Percentiles rank a stretch among this genome's conserved stretches.
Evolutionary conservation across 2,329 filamentous ascomycete genomes (phyloP).

Genomic region (Alternaria longipes): DNA sequence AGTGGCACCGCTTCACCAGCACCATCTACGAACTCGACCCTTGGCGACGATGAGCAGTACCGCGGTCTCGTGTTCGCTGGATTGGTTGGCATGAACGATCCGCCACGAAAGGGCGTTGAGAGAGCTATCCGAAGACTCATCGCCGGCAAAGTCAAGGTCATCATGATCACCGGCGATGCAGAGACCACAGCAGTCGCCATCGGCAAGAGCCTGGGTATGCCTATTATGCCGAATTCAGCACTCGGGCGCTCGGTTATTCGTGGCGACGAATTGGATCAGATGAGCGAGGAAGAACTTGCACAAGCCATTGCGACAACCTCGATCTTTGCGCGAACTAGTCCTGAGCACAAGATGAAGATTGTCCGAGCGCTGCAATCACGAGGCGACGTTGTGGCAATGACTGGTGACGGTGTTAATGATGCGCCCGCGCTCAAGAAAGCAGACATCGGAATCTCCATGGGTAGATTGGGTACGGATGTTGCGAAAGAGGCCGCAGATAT

Average conservation of each 20-base stretch:
- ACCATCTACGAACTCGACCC: conserved; percentile 31
- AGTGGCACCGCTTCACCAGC: conserved; percentile 46
- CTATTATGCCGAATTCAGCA: conserved; percentile 69
- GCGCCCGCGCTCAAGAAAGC: conserved; percentile 96
- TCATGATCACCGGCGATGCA: conserved; percentile 99
- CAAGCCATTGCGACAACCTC: conserved; percentile 87
- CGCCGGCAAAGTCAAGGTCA: conserved; percentile 93
- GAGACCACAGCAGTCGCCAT: conserved; percentile 95
- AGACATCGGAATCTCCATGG: conserved; percentile 98
- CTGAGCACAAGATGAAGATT: conserved; percentile 98
- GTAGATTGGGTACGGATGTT: conserved; percentile 91
- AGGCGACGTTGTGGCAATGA: conserved; percentile 98
- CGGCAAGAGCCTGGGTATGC: conserved; percentile 94
- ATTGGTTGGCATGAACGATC: conserved; percentile 96
- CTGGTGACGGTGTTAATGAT: conserved; percentile 97
- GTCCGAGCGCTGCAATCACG: conserved; percentile 88
- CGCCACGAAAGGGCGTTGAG: conserved; percentile 88
- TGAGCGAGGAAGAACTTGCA: conserved; percentile 85
- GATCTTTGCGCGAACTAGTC: conserved; percentile 95
- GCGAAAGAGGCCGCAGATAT: conserved; percentile 96
- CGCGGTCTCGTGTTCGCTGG: conserved; percentile 88
- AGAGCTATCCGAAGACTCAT: conserved; percentile 88
- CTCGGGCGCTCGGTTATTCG: conserved; percentile 76
- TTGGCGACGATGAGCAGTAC: conserved; percentile 76
- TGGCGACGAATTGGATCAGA: conserved; percentile 91